Percentiles rank a stretch among this genome's conserved stretches.
phyloP scores from a whole-genome alignment of 2,329 filamentous ascomycete genomes.

The Falciphora oryzae region DNA sequence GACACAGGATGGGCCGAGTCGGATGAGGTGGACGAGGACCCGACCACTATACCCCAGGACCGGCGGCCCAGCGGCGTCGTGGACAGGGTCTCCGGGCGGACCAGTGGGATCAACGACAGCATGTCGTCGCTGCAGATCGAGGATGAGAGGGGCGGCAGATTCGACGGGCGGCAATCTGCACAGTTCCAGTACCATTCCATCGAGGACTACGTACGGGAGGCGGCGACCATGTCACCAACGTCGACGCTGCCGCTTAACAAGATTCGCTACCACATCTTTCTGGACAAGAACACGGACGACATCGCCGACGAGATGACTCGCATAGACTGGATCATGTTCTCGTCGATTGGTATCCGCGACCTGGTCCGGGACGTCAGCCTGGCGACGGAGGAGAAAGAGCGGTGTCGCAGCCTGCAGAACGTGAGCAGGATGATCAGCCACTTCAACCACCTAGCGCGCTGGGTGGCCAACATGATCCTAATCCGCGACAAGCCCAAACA shows the following conservation, averaged over 20 bases:
- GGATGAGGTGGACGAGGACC: constrained; percentile 49
- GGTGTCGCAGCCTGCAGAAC: constrained; percentile 71
- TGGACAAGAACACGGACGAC: constrained; percentile 77
- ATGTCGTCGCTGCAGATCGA: constrained; percentile 45
- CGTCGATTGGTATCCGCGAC: constrained; percentile 86
- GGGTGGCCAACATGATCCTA: constrained; percentile 78
- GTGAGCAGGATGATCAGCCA: constrained; percentile 93
- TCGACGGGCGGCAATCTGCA: constrained; percentile 36
- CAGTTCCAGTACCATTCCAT: constrained; percentile 58
- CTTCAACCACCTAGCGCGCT: constrained; percentile 80
- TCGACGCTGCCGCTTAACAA: constrained; percentile 70
- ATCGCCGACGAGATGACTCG: constrained; percentile 88
- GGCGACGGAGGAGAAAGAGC: constrained; percentile 62
- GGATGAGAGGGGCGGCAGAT: constrained; percentile 27
- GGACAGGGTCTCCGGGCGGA: constrained; percentile 15
- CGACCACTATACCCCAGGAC: constrained; percentile 13
- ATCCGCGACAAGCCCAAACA: constrained; percentile 95
- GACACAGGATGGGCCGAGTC: constrained; percentile 88
- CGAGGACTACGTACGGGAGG: constrained; percentile 77
- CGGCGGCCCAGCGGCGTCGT: neutral
- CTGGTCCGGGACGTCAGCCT: constrained; percentile 87
- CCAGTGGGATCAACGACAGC: constrained; percentile 30
- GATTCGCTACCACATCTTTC: constrained; percentile 81
- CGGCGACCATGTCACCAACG: constrained; percentile 63
- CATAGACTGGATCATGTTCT: constrained; percentile 98